phyloP scores from a whole-genome alignment of 305 asterid genomes.

The Fraxinus paxiana region DNA sequence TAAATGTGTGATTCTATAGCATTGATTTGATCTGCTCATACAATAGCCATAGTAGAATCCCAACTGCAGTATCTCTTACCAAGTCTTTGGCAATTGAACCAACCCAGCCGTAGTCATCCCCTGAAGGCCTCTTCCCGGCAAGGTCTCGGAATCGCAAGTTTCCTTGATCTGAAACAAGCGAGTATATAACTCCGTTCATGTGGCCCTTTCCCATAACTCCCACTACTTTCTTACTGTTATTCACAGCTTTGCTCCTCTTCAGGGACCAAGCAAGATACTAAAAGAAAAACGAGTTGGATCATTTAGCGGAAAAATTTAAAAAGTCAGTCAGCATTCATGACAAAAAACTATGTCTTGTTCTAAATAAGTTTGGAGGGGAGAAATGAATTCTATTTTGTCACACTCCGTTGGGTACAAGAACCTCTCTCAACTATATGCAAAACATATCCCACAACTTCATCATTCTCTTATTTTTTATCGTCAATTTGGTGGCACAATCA shows the following conservation, averaged over 20 bases:
- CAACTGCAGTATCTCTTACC: slow-evolving; percentile 64
- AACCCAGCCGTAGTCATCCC: slow-evolving; percentile 40
- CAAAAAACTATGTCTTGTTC: background rate
- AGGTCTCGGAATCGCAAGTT: slow-evolving; percentile 74
- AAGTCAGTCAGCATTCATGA: background rate
- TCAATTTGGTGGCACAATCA: background rate
- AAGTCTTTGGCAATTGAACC: slow-evolving; percentile 43
- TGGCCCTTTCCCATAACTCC: slow-evolving; percentile 89
- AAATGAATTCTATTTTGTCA: background rate
- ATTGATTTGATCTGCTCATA: slow-evolving; percentile 49
- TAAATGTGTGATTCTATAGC: slow-evolving; percentile 12
- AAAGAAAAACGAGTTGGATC: background rate
- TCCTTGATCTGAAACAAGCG: slow-evolving; percentile 76
- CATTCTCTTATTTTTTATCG: background rate
- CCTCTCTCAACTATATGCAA: background rate
- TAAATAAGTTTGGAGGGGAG: background rate
- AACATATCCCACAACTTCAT: background rate
- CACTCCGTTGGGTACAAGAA: background rate
- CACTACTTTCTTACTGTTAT: slow-evolving; percentile 60
- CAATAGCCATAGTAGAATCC: slow-evolving; percentile 57
- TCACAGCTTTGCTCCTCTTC: slow-evolving; percentile 95
- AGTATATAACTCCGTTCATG: slow-evolving; percentile 82
- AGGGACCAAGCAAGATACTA: slow-evolving; percentile 89
- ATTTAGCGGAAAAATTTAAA: background rate
- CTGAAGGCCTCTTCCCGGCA: slow-evolving; percentile 45